Conservation (phyloP, 2,329 filamentous ascomycete species). For the Alternaria rosae region DNA sequence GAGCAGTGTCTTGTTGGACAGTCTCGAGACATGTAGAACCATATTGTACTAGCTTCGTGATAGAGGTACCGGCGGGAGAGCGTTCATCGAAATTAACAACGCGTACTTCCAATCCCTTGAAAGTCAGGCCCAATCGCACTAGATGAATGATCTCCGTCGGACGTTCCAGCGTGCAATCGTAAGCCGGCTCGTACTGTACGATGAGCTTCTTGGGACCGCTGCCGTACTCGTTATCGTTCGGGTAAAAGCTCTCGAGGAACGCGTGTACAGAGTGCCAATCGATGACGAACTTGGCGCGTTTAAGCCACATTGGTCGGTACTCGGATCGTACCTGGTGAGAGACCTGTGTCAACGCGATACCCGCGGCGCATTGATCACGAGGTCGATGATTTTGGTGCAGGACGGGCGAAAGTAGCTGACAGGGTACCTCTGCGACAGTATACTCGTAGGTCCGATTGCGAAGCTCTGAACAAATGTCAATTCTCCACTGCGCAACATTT, state of each 20-base stretch:
- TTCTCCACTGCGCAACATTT: not conserved
- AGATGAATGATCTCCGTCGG: not conserved
- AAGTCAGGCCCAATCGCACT: not conserved
- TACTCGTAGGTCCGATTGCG: conserved; percentile 1
- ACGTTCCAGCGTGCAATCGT: not conserved
- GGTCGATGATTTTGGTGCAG: too few species aligned
- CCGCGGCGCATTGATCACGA: not conserved
- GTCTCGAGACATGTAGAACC: not conserved
- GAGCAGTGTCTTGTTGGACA: not conserved
- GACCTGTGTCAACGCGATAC: not conserved
- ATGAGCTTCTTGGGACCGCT: not conserved
- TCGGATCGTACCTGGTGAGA: not conserved
- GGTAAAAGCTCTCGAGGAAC: not conserved
- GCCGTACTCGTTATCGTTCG: not conserved
- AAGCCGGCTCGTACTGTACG: not conserved
- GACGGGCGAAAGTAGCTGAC: not conserved
- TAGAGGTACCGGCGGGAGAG: not conserved
- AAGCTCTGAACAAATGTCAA: not conserved
- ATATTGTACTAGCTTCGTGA: not conserved
- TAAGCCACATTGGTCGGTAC: not conserved
- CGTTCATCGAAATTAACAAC: not conserved
- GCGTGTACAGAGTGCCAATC: not conserved
- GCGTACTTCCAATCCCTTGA: not conserved
- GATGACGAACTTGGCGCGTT: not conserved
- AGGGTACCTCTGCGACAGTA: not conserved